Base-by-base conservation (phyloP, 2,329 filamentous ascomycete species). In the Waltergamsia citrina region DNA sequence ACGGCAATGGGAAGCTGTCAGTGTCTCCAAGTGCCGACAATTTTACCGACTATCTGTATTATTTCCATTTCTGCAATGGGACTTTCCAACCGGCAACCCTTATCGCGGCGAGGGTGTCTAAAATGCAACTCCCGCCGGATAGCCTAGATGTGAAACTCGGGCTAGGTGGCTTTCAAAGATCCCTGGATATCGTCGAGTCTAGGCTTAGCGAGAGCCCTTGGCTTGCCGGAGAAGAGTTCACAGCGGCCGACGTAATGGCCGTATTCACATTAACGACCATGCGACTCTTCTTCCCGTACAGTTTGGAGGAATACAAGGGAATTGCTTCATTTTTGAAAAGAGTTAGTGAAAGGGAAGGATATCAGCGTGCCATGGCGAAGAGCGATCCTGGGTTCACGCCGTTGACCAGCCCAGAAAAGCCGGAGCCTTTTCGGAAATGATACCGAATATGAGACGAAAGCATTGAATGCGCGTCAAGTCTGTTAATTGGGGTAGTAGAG, bases 181-280 rank as follows among this genome's bases (percentile, higher is more conserved):
- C 57, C 1, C 39, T 81, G 14, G 62, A 78, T 17, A 48, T 54
- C 3, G 38, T 80, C 18, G 63, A 82, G 25, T 51, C 63, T 3
- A 56, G 69, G 9, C 48, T 83, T 3, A 43, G 41, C 4, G 39
- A 52, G 2, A 67, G 60, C 23, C 48, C 57, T 7, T 84, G 67
- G 62, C 54, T 84, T 16, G 75, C 71, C 0, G 80, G 78, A 3
- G 55, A 65, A 0, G 61, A 76, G 33, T 73, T 84, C 38, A 81
- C 74, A 0, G 74, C 63, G 1, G 79, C 79, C 2, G 80, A 85
- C 51, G 59, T 81, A 25, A 81, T 83, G 74, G 58, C 56, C 5
- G 62, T 78, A 1, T 80, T 70, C 45, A 59, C 63, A 11, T 54
- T 83, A 22, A 79, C 76, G 1, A 82, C 75, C 3, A 66, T 74